Percentiles rank a stretch among this genome's conserved stretches.
Evolutionary conservation across 1,284 basidiomycete species (phyloP).

Genomic region (Ceratobasidium sp.): DNA sequence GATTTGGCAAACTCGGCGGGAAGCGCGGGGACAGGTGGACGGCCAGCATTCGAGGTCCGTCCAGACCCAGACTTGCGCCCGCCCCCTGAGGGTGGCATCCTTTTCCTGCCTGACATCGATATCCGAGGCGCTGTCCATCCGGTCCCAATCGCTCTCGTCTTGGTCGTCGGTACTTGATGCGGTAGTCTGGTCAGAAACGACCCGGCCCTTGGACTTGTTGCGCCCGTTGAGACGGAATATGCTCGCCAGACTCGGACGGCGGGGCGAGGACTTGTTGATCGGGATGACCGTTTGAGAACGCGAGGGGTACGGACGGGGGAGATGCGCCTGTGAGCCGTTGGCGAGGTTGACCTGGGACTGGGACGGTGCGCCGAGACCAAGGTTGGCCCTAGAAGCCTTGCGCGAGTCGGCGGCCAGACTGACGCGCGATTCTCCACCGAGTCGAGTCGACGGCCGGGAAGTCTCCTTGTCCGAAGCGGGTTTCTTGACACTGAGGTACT

Average conservation of each 20-base stretch:
- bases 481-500: conserved; percentile 60
- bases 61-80: conserved; percentile 1
- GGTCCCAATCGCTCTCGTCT: conserved; percentile 74
- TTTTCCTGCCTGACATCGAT: conserved; percentile 51
- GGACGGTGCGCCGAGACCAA: neutral
- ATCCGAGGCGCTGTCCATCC: conserved; percentile 68
- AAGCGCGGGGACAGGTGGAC: conserved; percentile 30
- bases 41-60: conserved; percentile 7
- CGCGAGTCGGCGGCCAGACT: conserved; percentile 24
- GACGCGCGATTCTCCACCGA: conserved; percentile 32
- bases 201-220: conserved; percentile 31
- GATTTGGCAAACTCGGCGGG: conserved; percentile 28
- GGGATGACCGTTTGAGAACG: conserved; percentile 12
- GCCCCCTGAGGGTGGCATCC: conserved; percentile 25
- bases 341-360: conserved; percentile 13
- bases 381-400: conserved; percentile 27
- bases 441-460: neutral
- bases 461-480: conserved; percentile 36
- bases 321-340: conserved; percentile 16
- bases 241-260: conserved; percentile 39
- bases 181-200: conserved; percentile 11
- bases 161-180: conserved; percentile 45
- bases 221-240: conserved; percentile 37
- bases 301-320: conserved; percentile 19
- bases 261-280: conserved; percentile 24